Percentiles rank a stretch among this genome's conserved stretches.
phyloP scores from a whole-genome alignment of 768 basidiomycete species.

The Pleurotus eryngii region DNA sequence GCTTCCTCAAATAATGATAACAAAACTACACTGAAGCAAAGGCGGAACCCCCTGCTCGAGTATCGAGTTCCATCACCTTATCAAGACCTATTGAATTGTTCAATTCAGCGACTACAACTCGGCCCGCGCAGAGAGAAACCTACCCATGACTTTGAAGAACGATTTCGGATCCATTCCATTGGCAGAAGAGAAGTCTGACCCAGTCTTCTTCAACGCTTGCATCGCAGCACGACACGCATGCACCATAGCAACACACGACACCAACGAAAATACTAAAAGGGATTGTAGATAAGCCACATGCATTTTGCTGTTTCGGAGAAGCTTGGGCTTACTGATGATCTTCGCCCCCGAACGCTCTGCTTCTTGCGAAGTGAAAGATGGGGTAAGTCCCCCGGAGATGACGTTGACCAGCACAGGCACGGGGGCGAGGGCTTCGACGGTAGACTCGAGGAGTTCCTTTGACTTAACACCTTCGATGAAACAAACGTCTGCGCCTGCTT shows the following conservation, averaged over 20 bases:
- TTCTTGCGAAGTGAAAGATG: slow-evolving; percentile 45
- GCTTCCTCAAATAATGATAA: background rate
- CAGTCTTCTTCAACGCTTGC: slow-evolving; percentile 44
- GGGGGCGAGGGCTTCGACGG: slow-evolving; percentile 36
- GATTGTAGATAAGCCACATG: background rate
- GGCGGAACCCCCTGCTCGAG: slow-evolving; percentile 11
- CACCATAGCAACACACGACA: slow-evolving; percentile 44
- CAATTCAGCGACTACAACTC: too few relatives aligned
- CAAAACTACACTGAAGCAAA: slow-evolving; percentile 7
- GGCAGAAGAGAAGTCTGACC: slow-evolving; percentile 39
- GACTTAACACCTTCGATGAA: slow-evolving; percentile 52
- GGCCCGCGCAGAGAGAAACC: background rate
- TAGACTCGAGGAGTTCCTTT: slow-evolving; percentile 38
- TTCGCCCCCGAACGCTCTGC: slow-evolving; percentile 44
- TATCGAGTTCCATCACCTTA: slow-evolving; percentile 9
- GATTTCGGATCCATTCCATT: slow-evolving; percentile 46
- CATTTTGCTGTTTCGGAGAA: background rate
- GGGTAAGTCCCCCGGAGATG: slow-evolving; percentile 49
- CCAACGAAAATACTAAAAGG: slow-evolving; percentile 40
- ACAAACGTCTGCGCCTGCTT: slow-evolving; percentile 43
- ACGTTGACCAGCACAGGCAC: slow-evolving; percentile 50
- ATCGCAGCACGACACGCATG: slow-evolving; percentile 48
- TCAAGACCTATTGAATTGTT: background rate
- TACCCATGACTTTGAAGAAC: slow-evolving; percentile 51
- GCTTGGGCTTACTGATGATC: slow-evolving; percentile 27